Percentiles rank a stretch among this genome's conserved stretches.
Evolutionary conservation across 2,329 filamentous ascomycete genomes (phyloP).

Genomic region (Arthrobotrys pseudoclavata): DNA sequence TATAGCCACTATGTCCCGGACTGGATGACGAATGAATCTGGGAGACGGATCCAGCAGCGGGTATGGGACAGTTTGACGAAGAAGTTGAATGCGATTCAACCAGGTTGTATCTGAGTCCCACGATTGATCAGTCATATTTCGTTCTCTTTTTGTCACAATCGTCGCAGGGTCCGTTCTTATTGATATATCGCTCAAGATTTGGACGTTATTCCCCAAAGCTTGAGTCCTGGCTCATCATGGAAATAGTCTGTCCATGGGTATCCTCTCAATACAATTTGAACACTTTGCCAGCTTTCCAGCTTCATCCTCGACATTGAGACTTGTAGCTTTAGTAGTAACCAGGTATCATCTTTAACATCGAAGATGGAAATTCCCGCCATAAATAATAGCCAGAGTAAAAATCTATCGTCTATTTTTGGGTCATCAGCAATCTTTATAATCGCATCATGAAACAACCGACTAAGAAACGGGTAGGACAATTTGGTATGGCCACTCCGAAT

Average conservation of each 20-base stretch:
- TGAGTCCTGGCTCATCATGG: constrained; percentile 28
- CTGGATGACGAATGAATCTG: constrained; percentile 39
- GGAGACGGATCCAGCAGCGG: constrained; percentile 32
- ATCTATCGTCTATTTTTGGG: background rate
- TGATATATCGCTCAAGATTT: background rate
- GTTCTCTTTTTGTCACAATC: background rate
- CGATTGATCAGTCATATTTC: background rate
- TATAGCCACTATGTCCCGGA: constrained; percentile 27
- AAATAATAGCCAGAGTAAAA: constrained; percentile 42
- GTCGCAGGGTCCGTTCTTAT: background rate
- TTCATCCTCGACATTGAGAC: background rate
- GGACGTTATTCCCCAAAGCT: constrained; percentile 13
- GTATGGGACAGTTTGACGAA: constrained; percentile 48
- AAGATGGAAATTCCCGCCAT: constrained; percentile 26
- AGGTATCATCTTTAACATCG: constrained; percentile 8
- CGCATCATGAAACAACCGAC: background rate
- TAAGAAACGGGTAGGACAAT: constrained; percentile 27
- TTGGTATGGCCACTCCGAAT: constrained; percentile 13
- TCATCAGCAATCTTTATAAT: background rate
- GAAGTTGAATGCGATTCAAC: constrained; percentile 28
- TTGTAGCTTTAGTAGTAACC: constrained; percentile 22
- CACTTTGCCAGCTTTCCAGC: constrained; percentile 27
- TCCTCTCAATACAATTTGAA: background rate
- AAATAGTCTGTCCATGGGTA: constrained; percentile 52
- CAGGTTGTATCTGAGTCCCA: constrained; percentile 35